Conservation (phyloP, 192 early-diverging fungal species). For the Coemansia sp. region DNA sequence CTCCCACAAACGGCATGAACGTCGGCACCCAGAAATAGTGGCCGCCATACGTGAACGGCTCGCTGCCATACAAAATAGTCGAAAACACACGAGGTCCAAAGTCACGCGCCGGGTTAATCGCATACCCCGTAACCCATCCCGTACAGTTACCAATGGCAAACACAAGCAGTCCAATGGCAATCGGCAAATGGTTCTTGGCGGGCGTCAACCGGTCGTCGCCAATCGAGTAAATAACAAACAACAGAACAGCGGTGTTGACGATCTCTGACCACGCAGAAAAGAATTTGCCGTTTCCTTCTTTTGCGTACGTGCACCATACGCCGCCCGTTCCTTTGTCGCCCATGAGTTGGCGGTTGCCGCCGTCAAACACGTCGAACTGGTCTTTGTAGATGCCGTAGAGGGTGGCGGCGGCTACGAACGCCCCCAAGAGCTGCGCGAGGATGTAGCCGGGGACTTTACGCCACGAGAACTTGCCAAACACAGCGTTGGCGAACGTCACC, state of each 20-base stretch:
- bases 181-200: slow-evolving; percentile 55
- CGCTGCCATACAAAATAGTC: slow-evolving; percentile 61
- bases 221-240: slow-evolving; percentile 63
- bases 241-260: slow-evolving; percentile 65
- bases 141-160: slow-evolving; percentile 63
- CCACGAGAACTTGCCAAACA: slow-evolving; percentile 69
- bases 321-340: slow-evolving; percentile 58
- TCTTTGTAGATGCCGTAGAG: slow-evolving; percentile 64
- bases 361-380: slow-evolving; percentile 59
- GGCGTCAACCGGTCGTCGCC: slow-evolving; percentile 62
- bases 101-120: slow-evolving; percentile 79
- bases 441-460: slow-evolving; percentile 67
- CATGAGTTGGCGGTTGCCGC: slow-evolving; percentile 51
- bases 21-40: slow-evolving; percentile 75
- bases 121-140: slow-evolving; percentile 66
- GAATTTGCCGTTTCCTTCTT: slow-evolving; percentile 54
- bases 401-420: slow-evolving; percentile 68
- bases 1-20: slow-evolving; percentile 69
- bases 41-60: slow-evolving; percentile 64
- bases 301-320: slow-evolving; percentile 67
- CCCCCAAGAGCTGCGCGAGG: slow-evolving; percentile 67
- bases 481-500: slow-evolving; percentile 65
- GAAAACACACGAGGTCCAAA: slow-evolving; percentile 77
- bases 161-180: slow-evolving; percentile 63
- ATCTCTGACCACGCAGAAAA: slow-evolving; percentile 65